Base-by-base conservation (phyloP, 306 rosid genomes). In the Begonia masoniana region DNA sequence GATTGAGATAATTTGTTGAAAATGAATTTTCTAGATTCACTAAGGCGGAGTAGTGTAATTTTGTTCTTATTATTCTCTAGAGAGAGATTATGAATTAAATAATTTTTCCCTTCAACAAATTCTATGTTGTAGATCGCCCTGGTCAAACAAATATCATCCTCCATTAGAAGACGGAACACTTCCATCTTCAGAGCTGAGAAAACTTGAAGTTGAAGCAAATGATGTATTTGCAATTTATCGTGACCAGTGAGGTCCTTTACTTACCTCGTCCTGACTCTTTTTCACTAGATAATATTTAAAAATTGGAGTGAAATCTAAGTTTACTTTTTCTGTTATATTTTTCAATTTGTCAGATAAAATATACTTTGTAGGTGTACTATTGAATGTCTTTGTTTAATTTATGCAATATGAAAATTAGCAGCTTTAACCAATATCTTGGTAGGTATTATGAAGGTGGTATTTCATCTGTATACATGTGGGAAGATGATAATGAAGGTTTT, bases 161-260 rank as follows among this genome's bases (percentile, higher is more conserved):
- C 69, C 66, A 14, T 62, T 91, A 62, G 96, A 78, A 75, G 97
- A 91, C 55, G 97, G 97, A 13, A 63, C 86, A 36, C 74, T 83
- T 43, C 97, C 97, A 53, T 91, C 96, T 12, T 12, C 31, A 16
- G 75, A 81, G 52, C 54, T 91, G 86, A 81, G 97, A 77, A 79
- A 85, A 52, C 97, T 91, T 62, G 97, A 91, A 75, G 53, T 74
- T 62, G 94, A 91, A 77, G 96, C 97, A 72, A 91, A 91, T 50
- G 96, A 91, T 21, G 78, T 83, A 65, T 85, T 91, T 79, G 71
- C 94, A 13, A 70, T 86, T 59, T 91, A 83, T 83, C 94, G 96
- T 91, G 96, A 85, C 94, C 97, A 83, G 97, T 91, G 94, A 91
- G 97, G 94, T 85, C 82, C 97, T 81, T 83, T 72, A 76, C 94